Conservation (phyloP, 1,139 yeast genomes). For the Scheffersomyces stambukii region DNA sequence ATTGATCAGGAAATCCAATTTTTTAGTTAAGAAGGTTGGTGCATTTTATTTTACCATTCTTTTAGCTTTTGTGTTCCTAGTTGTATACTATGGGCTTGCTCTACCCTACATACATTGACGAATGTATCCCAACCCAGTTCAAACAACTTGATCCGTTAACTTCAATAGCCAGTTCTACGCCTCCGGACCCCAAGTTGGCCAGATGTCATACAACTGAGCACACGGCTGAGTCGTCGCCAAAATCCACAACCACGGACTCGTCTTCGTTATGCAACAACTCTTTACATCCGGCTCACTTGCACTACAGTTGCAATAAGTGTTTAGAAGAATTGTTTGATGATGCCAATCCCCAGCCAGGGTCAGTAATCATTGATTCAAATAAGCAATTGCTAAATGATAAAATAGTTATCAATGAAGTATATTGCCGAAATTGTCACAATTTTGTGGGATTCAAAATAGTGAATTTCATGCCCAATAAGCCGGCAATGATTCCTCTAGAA, state of each 20-base stretch:
- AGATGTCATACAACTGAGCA: no score
- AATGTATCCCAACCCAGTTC: conserved; percentile 6
- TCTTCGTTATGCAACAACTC: no score
- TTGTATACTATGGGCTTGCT: background rate
- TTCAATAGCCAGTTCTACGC: no score
- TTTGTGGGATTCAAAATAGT: conserved; percentile 15
- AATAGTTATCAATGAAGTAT: conserved; percentile 9
- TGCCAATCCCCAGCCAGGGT: conserved; percentile 7
- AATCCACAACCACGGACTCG: no score
- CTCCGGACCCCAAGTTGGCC: no score
- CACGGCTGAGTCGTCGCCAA: no score
- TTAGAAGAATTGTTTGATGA: conserved; percentile 7
- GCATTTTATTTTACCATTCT: no score
- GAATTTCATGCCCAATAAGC: conserved; percentile 6
- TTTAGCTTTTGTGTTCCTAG: no score
- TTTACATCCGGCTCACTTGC: background rate
- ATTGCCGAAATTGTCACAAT: conserved; percentile 13
- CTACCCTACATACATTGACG: conserved; percentile 3
- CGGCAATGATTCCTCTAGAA: conserved; percentile 1
- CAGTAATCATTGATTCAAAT: conserved; percentile 5
- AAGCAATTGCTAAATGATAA: conserved; percentile 7
- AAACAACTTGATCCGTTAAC: conserved; percentile 1
- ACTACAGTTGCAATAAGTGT: conserved; percentile 12
- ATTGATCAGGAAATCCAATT: no score
- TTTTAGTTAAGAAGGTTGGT: no score